phyloP scores from a whole-genome alignment of 2,329 filamentous ascomycete species.

The Cercospora citrullina region DNA sequence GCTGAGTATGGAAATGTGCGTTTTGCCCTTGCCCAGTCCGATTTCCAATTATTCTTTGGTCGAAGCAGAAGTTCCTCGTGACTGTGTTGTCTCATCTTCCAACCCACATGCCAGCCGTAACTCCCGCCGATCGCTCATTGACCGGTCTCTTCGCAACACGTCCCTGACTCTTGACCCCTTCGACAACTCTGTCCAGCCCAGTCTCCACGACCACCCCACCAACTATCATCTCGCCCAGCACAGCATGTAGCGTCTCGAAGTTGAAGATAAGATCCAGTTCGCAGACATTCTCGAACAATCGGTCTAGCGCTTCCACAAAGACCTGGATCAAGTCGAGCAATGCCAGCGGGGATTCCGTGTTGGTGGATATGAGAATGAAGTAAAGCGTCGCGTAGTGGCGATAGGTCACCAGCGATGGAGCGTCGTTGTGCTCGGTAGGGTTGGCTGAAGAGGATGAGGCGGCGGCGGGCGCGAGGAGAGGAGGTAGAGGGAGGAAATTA shows the following conservation, averaged over 20 bases:
- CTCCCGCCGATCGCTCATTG: constrained; percentile 59
- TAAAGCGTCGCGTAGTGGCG: constrained; percentile 97
- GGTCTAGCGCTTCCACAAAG: constrained; percentile 92
- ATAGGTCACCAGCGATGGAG: constrained; percentile 94
- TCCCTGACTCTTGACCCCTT: constrained; percentile 74
- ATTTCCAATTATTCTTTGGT: not conserved
- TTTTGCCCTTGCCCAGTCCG: not conserved
- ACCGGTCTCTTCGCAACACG: constrained; percentile 76
- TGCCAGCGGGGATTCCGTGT: constrained; percentile 91
- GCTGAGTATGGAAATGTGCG: not conserved
- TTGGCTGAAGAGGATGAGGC: constrained; percentile 40
- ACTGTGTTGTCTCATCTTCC: constrained; percentile 33
- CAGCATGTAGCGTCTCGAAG: constrained; percentile 92
- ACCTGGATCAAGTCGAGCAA: constrained; percentile 97
- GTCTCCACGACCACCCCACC: constrained; percentile 95
- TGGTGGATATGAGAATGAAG: constrained; percentile 97
- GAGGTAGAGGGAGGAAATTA: constrained; percentile 79
- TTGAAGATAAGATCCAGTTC: constrained; percentile 99
- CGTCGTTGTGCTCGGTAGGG: constrained; percentile 70
- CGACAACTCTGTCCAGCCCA: constrained; percentile 80
- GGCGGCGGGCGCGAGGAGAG: constrained; percentile 30
- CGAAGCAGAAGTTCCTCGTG: not conserved
- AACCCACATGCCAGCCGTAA: constrained; percentile 40
- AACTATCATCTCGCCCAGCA: constrained; percentile 90
- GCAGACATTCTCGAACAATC: constrained; percentile 97